phyloP scores from a whole-genome alignment of 192 early-diverging fungal species.

The Coemansia sp. region DNA sequence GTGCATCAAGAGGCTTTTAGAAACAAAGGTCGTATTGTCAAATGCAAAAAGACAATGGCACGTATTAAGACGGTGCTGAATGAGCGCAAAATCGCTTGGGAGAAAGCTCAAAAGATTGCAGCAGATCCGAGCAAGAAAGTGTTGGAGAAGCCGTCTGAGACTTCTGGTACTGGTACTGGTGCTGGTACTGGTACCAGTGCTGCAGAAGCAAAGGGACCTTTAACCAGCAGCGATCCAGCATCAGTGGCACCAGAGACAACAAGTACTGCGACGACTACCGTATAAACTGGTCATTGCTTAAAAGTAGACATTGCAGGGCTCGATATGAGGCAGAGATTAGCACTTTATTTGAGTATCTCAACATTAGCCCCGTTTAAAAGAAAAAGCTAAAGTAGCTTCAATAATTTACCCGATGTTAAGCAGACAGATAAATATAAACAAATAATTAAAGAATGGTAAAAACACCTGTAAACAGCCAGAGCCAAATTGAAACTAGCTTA shows the following conservation, averaged over 20 bases:
- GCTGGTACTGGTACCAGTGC: background rate
- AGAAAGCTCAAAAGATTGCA: constrained; percentile 49
- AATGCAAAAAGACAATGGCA: constrained; percentile 85
- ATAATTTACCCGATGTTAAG: no score
- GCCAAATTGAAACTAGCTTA: no score
- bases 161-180: background rate
- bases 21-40: constrained; percentile 66
- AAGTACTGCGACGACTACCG: no score
- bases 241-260: no score
- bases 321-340: no score
- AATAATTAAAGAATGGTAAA: background rate
- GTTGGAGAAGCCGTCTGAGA: background rate
- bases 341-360: no score
- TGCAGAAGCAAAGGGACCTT: constrained; percentile 4
- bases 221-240: background rate
- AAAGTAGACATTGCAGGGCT: no score
- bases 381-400: no score
- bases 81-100: constrained; percentile 70
- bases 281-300: no score
- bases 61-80: constrained; percentile 78
- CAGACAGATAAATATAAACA: no score
- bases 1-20: constrained; percentile 58
- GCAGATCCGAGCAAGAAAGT: background rate
- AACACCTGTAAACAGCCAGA: background rate
- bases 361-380: no score